These are phyloP conservation scores for Haberlea rhodopensis DNA, from an alignment of 257 asterid genomes.

Conservation along the genomic window DNA sequence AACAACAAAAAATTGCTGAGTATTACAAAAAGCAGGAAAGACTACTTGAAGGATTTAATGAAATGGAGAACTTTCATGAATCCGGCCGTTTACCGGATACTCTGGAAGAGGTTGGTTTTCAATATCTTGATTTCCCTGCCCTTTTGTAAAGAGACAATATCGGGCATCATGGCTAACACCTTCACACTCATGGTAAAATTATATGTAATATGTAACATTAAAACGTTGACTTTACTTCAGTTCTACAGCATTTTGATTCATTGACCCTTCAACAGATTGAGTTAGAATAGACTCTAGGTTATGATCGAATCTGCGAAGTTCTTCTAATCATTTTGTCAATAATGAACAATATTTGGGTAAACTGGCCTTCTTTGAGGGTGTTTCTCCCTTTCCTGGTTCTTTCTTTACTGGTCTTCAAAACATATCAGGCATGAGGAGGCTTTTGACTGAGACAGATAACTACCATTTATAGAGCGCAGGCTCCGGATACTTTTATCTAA, in stretches of 20 bases:
- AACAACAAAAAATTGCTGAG: no score
- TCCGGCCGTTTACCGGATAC: conserved; percentile 53
- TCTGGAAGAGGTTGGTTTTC: conserved; percentile 56
- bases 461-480: not conserved
- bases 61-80: no score
- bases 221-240: conserved; percentile 8
- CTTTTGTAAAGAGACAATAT: not conserved
- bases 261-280: not conserved
- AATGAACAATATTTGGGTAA: conserved; percentile 1
- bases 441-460: no score
- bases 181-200: not conserved
- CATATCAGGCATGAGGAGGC: not conserved
- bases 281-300: no score
- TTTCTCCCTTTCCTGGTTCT: not conserved
- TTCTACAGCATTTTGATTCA: not conserved
- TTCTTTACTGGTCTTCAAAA: conserved; percentile 12
- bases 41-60: no score
- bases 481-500: conserved; percentile 18
- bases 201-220: conserved; percentile 18
- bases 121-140: conserved; percentile 7
- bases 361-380: not conserved
- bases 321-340: conserved; percentile 9
- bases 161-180: not conserved
- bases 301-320: no score
- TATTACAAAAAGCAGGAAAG: no score